Evolutionary conservation across 2,329 filamentous ascomycete genomes (phyloP), one percentile per base, ranked within the genome.

Genomic region (Trichoderma semiorbis): DNA sequence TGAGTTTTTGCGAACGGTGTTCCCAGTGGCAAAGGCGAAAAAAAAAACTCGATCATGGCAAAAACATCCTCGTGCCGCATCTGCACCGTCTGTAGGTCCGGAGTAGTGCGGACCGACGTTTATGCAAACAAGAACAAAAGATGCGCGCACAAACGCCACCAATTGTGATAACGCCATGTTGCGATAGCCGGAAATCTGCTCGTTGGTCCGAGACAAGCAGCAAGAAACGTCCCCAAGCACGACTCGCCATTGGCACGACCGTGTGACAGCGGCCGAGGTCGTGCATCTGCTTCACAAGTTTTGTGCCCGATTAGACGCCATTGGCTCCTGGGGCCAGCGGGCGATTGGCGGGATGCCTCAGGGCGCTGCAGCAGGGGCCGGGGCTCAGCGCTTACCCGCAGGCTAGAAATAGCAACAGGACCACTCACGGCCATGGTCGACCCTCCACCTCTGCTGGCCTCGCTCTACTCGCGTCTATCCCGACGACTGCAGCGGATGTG

Each of bases 361-460:
- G 65, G 53, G 53, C 34, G 26, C 53, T 47, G 53, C 36, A 60
- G 53, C 65, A 60, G 65, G 65, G 65, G 65, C 36, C 65, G 65
- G 24, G 55, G 65, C 65, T 68, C 65, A 68, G 65, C 65, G 65
- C 65, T 69, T 69, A 69, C 57, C 66, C 66, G 66, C 66, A 58
- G 28, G 66, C 66, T 62, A 16, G 66, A 69, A 69, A 69, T 69
- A 69, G 66, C 66, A 69, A 61, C 66, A 69, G 18, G 57, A 57
- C 66, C 66, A 69, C 66, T 69, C 66, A 69, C 28, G 53, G 57
- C 28, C 66, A 34, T 24, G 5, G 7, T 61, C 66, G 66, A 69
- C 66, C 66, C 66, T 69, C 66, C 65, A 68, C 24, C 65, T 58
- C 53, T 26, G 47, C 36, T 47, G 58, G 60, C 26, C 43, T n/a